Conservation (phyloP, 768 basidiomycete species). For the Russula earlei region DNA sequence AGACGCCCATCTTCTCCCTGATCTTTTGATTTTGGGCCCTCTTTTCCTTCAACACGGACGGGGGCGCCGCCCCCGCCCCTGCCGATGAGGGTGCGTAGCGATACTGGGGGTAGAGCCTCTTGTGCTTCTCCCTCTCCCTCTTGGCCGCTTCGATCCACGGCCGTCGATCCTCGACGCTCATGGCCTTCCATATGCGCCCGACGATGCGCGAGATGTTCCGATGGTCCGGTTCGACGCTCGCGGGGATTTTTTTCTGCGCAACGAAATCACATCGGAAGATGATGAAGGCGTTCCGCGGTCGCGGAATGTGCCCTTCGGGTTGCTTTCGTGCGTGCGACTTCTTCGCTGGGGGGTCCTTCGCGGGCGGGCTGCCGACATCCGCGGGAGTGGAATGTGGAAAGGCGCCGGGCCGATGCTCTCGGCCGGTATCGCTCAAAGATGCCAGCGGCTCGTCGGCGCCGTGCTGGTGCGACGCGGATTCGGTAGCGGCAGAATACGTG, state of each 20-base stretch:
- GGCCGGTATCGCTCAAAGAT: not conserved
- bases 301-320: slow-evolving; percentile 49
- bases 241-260: slow-evolving; percentile 47
- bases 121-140: slow-evolving; percentile 38
- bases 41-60: not conserved
- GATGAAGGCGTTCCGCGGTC: slow-evolving; percentile 73
- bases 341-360: slow-evolving; percentile 16
- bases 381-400: not conserved
- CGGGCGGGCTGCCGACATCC: not conserved
- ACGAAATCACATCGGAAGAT: slow-evolving; percentile 70
- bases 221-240: slow-evolving; percentile 51
- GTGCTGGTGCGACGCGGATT: not conserved
- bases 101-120: slow-evolving; percentile 30
- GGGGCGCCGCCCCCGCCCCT: not conserved
- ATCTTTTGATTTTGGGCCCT: not conserved
- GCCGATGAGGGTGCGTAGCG: slow-evolving; percentile 14
- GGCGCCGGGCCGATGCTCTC: not conserved
- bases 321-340: slow-evolving; percentile 44
- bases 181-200: slow-evolving; percentile 54
- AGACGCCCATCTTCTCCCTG: slow-evolving; percentile 8
- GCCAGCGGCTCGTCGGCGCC: not conserved
- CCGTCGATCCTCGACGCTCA: slow-evolving; percentile 35
- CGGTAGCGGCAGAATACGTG: not conserved
- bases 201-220: slow-evolving; percentile 60
- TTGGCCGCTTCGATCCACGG: slow-evolving; percentile 47